phyloP scores from a whole-genome alignment of 352 stramenopile genomes.

The Globisporangium viniferum region DNA sequence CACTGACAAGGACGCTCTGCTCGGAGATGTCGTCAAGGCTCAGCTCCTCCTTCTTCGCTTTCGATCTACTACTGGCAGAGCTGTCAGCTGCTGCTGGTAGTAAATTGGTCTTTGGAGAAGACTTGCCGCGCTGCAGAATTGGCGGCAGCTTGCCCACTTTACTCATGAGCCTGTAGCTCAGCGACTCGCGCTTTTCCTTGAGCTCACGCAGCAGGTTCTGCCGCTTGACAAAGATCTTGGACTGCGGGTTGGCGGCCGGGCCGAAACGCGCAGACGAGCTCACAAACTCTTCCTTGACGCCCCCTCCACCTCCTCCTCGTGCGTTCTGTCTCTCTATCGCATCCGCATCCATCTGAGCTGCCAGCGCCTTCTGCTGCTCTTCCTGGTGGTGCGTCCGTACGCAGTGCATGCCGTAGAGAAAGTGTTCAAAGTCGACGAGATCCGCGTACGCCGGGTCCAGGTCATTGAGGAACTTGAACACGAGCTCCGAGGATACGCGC shows the following conservation, averaged over 20 bases:
- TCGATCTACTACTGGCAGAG: not conserved
- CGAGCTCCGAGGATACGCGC: conserved; percentile 38
- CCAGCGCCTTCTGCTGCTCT: conserved; percentile 26
- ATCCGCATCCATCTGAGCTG: conserved; percentile 1
- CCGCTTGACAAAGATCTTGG: conserved; percentile 58
- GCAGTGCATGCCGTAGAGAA: conserved; percentile 80
- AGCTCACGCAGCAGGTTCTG: conserved; percentile 74
- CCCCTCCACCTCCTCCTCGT: not conserved
- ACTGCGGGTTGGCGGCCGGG: conserved; percentile 42
- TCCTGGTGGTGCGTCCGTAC: conserved; percentile 63
- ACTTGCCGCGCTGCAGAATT: conserved; percentile 33
- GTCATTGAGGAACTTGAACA: conserved; percentile 42
- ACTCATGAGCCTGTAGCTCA: conserved; percentile 66
- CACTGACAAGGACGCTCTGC: conserved; percentile 3
- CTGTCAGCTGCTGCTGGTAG: not conserved
- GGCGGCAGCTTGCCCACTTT: conserved; percentile 52
- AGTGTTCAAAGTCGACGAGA: conserved; percentile 80
- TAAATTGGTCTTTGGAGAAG: not conserved
- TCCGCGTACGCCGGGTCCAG: conserved; percentile 72
- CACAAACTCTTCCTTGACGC: conserved; percentile 43
- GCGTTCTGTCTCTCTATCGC: conserved; percentile 1
- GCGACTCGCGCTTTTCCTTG: conserved; percentile 64
- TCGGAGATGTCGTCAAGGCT: conserved; percentile 1
- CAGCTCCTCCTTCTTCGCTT: not conserved
- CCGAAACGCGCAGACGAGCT: conserved; percentile 59